A percentile compares a stretch with the other conserved stretches of the same genome.
Conservation (phyloP, 495 filamentous ascomycete genomes). For the Chaetomium cochliodes region DNA sequence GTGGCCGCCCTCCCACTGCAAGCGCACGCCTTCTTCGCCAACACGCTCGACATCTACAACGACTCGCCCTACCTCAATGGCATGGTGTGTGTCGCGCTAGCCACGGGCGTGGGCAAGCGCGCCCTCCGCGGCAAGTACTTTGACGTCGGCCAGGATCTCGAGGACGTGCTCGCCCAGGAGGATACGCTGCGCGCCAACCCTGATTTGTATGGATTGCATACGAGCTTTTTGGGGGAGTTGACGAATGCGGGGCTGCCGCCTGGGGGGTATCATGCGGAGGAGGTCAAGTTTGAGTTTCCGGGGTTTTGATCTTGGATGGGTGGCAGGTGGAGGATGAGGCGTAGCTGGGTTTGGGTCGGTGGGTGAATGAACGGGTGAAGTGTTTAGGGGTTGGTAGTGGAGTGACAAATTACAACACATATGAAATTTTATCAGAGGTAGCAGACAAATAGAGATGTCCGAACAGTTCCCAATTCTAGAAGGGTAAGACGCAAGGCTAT, state of each 20-base stretch:
- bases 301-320: conserved; percentile 24
- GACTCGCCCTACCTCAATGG: conserved; percentile 41
- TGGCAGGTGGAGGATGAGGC: too few relatives aligned
- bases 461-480: too few relatives aligned
- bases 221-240: conserved; percentile 33
- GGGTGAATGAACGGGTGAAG: background rate
- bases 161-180: conserved; percentile 35
- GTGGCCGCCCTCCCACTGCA: conserved; percentile 27
- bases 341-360: background rate
- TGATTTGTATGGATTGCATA: conserved; percentile 32
- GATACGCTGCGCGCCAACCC: conserved; percentile 27
- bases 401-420: too few relatives aligned
- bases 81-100: conserved; percentile 38
- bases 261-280: conserved; percentile 20
- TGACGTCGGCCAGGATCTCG: conserved; percentile 38
- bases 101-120: conserved; percentile 32
- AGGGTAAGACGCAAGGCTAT: too few relatives aligned
- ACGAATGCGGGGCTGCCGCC: conserved; percentile 25
- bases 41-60: conserved; percentile 33
- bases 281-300: conserved; percentile 35
- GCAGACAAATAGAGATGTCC: too few relatives aligned
- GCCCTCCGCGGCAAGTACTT: conserved; percentile 33
- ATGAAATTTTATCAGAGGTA: too few relatives aligned
- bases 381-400: too few relatives aligned
- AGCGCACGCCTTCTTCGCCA: conserved; percentile 23